Evolutionary conservation across 805 yeast species (phyloP), one percentile per base, ranked within the genome.

Genomic region (Candida stauntonica): DNA sequence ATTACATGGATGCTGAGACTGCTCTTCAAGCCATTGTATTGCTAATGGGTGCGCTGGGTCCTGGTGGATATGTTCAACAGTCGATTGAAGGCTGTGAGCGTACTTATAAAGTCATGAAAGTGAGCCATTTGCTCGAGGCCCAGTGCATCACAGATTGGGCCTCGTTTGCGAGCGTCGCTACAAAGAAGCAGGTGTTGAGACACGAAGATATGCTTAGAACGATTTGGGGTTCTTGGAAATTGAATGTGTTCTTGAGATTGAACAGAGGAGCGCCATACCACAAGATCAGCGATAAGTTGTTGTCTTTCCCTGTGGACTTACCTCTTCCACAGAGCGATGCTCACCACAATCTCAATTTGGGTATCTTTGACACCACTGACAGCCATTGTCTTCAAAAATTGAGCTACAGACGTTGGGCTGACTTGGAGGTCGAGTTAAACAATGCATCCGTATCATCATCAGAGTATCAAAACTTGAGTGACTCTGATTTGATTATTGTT

Each of bases 151-250:
- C 21, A 6, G 63, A 62, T 28, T 62, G 60, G 48, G 29, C 42
- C 9, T 54, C 51, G 3, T 46, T 55, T 37, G 39, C 61, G 3
- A 44, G 38, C 5, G 39, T 51, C 14, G 54, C 60, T 3, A 58
- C 67, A 2, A 57, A 55, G 40, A 52, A 55, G 29, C 70, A 65
- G 39, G 44, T 62, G 3, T 35, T 58, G 7, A 60, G 57, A 24
- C 55, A 67, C 31, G 69, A 66, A 38, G 50, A 55, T 33, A 38
- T 55, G 27, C 36, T 62, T 7, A 48, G 71, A 41, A 45, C 60
- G 3, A 42, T 67, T 11, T 68, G 73, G 73, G 57, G 60, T 5
- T 54, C 61, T 6, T 68, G 65, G 64, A 62, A 59, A 40, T 46
- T 61, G 34, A 58, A 60, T 36, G 58, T 57, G 11, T 62, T 55